Percentiles rank a stretch among this genome's conserved stretches.
These are phyloP conservation scores for Dendrocalamus latiflorus DNA, from an alignment of 202 grass and related monocot species.

Conservation along the genomic window DNA sequence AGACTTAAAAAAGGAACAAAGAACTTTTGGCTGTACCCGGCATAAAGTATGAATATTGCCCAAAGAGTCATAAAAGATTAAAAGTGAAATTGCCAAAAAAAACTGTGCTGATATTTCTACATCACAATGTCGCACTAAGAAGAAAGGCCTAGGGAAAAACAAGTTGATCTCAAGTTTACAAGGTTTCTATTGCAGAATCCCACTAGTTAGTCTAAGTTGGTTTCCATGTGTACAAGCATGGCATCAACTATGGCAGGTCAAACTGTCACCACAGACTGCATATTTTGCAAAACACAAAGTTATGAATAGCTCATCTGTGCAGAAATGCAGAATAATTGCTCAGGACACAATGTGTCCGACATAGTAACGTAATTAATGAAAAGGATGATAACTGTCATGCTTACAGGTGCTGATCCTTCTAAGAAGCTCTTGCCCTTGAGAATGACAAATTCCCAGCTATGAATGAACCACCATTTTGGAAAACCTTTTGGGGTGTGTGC, in stretches of 20 bases:
- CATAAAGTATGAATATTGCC: background rate
- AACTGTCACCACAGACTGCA: background rate
- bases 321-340: constrained; percentile 12
- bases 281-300: background rate
- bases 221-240: background rate
- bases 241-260: background rate
- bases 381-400: constrained; percentile 30
- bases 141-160: constrained; percentile 4
- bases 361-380: background rate
- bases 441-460: no score
- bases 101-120: background rate
- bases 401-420: constrained; percentile 96
- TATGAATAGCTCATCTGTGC: background rate
- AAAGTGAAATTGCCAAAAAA: background rate
- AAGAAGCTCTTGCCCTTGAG: constrained; percentile 90
- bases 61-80: background rate
- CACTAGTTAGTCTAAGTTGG: background rate
- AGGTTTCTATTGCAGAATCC: background rate
- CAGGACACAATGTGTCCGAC: background rate
- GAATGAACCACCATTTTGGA: constrained; percentile 87
- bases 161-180: background rate
- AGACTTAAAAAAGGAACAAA: background rate
- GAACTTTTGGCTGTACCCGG: background rate
- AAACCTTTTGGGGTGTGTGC: constrained; percentile 56
- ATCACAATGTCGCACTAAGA: background rate